A percentile compares a stretch with the other conserved stretches of the same genome.
Evolutionary conservation across 106 monocot genomes (phyloP).

Genomic region (Iris macrosiphon): DNA sequence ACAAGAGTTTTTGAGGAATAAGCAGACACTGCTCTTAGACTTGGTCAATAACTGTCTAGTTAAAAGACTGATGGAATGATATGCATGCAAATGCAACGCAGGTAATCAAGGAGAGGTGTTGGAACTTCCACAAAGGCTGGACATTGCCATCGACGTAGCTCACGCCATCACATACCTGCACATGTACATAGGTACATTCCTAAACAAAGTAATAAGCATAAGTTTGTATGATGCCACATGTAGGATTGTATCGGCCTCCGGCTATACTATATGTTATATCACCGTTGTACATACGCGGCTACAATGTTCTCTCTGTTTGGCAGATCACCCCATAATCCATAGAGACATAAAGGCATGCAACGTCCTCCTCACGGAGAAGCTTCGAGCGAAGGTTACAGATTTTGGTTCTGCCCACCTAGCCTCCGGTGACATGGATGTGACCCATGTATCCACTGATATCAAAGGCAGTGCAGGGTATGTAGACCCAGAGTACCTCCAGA

Average conservation of each 20-base stretch:
- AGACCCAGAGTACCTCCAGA: constrained; percentile 69
- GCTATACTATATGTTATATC: too few relatives aligned
- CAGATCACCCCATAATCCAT: constrained; percentile 85
- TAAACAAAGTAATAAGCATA: too few relatives aligned
- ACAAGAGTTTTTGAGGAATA: too few relatives aligned
- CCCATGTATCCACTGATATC: constrained; percentile 72
- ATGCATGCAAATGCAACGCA: too few relatives aligned
- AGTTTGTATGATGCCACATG: too few relatives aligned
- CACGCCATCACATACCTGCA: constrained; percentile 53
- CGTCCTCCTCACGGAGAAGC: constrained; percentile 58
- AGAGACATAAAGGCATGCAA: constrained; percentile 75
- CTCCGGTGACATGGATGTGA: constrained; percentile 43
- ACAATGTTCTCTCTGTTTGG: constrained; percentile 19
- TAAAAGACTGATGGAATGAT: too few relatives aligned
- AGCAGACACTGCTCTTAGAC: too few relatives aligned
- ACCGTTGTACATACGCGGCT: too few relatives aligned
- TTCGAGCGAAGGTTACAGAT: constrained; percentile 71
- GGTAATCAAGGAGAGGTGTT: constrained; percentile 19
- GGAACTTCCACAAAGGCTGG: constrained; percentile 30
- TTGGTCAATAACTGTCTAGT: too few relatives aligned
- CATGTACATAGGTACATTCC: constrained; percentile 76
- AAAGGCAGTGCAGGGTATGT: constrained; percentile 75
- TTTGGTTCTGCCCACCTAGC: constrained; percentile 67
- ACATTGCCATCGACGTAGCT: constrained; percentile 43
- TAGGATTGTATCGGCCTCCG: too few relatives aligned